Base-by-base conservation (phyloP, 2,329 filamentous ascomycete genomes). In the Botryotinia calthae region DNA sequence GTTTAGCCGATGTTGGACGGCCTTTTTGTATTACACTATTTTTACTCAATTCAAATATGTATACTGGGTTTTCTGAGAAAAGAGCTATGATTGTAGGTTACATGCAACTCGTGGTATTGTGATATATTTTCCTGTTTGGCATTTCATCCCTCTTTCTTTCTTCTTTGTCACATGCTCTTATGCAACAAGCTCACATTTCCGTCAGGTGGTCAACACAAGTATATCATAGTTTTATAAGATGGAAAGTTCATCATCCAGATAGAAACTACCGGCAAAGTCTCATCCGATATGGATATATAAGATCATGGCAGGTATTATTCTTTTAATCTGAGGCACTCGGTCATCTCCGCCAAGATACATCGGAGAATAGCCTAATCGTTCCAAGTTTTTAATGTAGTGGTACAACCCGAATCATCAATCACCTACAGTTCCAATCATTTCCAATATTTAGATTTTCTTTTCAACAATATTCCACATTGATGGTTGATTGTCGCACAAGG, bases 211-310 rank as follows among this genome's bases (percentile, higher is more conserved):
- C 7, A 28, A 18, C n/a, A 56, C 18, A 28, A 18, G 51, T 14
- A 14, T 56, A 7, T 28, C 14, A 18, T 56, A 28, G 6, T 56
- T 56, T 28, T 18, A 28, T 25, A 31, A 56, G 51, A 56, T 28
- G n/a, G 2, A 56, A 28, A 56, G 1, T 28, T 28, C n/a, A 28
- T 25, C 7, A 28, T n/a, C 8, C 16, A 28, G 14, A 18, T 28
- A 1, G 18, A 8, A 4, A 28, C 14, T 18, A n/a, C 1, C n/a
- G 6, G 14, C 3, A 4, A 31, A 56, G 7, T 6, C 7, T 9
- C 14, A 56, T 28, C 4, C 18, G n/a, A 56, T n/a, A 56, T 2
- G 5, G 7, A 56, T 18, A 8, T 28, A 16, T 56, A 56, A 56
- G 14, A 56, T 18, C 16, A 56, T 56, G n/a, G n/a, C n/a, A 8